Evolutionary conservation across 805 yeast genomes (phyloP).

Genomic region (Barnettozyma californica): DNA sequence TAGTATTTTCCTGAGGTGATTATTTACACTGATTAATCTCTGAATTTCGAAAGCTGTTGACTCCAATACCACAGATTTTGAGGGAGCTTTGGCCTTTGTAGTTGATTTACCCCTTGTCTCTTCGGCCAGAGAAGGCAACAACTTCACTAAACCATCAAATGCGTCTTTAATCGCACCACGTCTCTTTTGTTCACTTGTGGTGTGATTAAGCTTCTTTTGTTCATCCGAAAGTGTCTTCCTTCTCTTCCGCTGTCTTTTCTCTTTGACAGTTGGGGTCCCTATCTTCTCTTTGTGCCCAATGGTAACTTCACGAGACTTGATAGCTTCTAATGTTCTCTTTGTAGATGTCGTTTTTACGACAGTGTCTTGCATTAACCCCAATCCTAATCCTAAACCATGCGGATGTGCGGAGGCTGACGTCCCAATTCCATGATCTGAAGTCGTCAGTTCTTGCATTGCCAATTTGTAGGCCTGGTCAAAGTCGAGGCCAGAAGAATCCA

Average conservation of each 20-base stretch:
- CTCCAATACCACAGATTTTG: slow-evolving; percentile 22
- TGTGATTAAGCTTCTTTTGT: slow-evolving; percentile 24
- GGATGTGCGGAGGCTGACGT: background rate
- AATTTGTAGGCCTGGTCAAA: slow-evolving; percentile 2
- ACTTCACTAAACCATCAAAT: slow-evolving; percentile 15
- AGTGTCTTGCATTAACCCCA: background rate
- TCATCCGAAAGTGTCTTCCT: slow-evolving; percentile 21
- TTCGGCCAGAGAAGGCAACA: slow-evolving; percentile 14
- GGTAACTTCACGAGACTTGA: background rate
- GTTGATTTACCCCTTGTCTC: background rate
- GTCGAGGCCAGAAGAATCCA: background rate
- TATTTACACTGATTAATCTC: slow-evolving; percentile 12
- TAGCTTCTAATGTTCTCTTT: background rate
- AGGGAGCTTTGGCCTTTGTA: slow-evolving; percentile 13
- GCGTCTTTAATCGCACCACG: slow-evolving; percentile 22
- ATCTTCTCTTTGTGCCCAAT: background rate
- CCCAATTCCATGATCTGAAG: background rate
- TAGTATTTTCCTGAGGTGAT: slow-evolving; percentile 11
- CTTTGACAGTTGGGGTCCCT: background rate
- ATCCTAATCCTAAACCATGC: slow-evolving; percentile 3
- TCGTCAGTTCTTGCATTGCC: slow-evolving; percentile 3
- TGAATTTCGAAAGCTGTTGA: slow-evolving; percentile 20
- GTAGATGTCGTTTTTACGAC: background rate
- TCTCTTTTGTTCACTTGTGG: slow-evolving; percentile 24
- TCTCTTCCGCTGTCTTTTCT: slow-evolving; percentile 14